Conservation (phyloP, 2,329 filamentous ascomycete genomes). For the Pyrenochaeta sp. region DNA sequence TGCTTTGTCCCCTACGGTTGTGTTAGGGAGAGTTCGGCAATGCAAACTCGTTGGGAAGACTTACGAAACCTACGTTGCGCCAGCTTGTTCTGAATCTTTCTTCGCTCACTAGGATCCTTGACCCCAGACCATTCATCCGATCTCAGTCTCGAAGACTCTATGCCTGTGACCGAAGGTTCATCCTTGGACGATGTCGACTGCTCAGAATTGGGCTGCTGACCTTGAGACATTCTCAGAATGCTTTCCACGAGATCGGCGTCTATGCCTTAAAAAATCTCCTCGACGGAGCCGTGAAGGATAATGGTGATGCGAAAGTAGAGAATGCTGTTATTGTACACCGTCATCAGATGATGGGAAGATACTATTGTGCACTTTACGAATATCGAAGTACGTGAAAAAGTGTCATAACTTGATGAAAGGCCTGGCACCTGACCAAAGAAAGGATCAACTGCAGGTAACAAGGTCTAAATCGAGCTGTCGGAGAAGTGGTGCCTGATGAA, state of each 20-base stretch:
- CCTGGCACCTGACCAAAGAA: conserved; percentile 32
- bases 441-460: conserved; percentile 8
- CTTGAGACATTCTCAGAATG: conserved; percentile 30
- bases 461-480: conserved; percentile 19
- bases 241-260: not conserved
- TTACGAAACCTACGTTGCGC: conserved; percentile 80
- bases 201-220: conserved; percentile 22
- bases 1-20: conserved; percentile 69
- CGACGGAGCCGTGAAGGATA: not conserved
- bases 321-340: not conserved
- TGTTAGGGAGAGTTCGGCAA: conserved; percentile 4
- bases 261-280: not conserved
- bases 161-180: conserved; percentile 22
- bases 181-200: conserved; percentile 23
- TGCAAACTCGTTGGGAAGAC: conserved; percentile 37
- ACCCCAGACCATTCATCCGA: conserved; percentile 75
- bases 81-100: conserved; percentile 78
- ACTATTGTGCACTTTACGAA: conserved; percentile 8
- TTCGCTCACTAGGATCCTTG: conserved; percentile 73
- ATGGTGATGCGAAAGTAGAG: not conserved
- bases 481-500: conserved; percentile 20
- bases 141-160: conserved; percentile 26
- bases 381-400: not conserved
- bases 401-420: conserved; percentile 5
- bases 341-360: conserved; percentile 2